A percentile compares a stretch with the other conserved stretches of the same genome.
Conservation (phyloP, 192 early-diverging fungal genomes). For the Geranomyces michiganensis region DNA sequence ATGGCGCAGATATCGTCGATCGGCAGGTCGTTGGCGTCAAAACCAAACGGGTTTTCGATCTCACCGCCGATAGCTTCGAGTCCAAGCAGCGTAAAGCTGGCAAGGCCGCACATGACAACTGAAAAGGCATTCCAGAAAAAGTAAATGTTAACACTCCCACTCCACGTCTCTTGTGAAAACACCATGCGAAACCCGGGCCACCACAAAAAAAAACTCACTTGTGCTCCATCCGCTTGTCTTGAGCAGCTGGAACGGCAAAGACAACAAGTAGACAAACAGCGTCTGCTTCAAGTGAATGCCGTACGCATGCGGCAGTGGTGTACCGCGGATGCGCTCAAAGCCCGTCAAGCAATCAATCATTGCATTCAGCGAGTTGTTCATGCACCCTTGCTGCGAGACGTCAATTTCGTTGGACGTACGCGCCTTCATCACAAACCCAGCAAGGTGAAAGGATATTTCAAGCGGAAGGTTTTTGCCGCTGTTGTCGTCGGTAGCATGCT, state of each 20-base stretch:
- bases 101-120: slow-evolving; percentile 10
- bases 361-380: slow-evolving; percentile 21
- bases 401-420: slow-evolving; percentile 26
- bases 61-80: slow-evolving; percentile 84
- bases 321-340: slow-evolving; percentile 82
- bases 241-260: slow-evolving; percentile 83
- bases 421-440: slow-evolving; percentile 17
- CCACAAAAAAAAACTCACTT: slow-evolving; percentile 57
- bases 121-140: slow-evolving; percentile 30
- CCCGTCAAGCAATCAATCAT: slow-evolving; percentile 43
- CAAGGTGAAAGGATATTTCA: slow-evolving; percentile 44
- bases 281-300: slow-evolving; percentile 70
- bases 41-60: slow-evolving; percentile 93
- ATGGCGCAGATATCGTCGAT: slow-evolving; percentile 28
- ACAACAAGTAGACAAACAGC: slow-evolving; percentile 64
- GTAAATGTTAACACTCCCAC: background rate
- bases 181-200: too few species aligned
- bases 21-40: slow-evolving; percentile 20
- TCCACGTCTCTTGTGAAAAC: background rate
- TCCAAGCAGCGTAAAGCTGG: slow-evolving; percentile 52
- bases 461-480: slow-evolving; percentile 38
- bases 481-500: slow-evolving; percentile 17
- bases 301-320: slow-evolving; percentile 88
- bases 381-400: slow-evolving; percentile 25
- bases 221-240: slow-evolving; percentile 51